Evolutionary conservation across 192 early-diverging fungal species (phyloP), one percentile per base, ranked within the genome.

Genomic region (Podila minutissima): DNA sequence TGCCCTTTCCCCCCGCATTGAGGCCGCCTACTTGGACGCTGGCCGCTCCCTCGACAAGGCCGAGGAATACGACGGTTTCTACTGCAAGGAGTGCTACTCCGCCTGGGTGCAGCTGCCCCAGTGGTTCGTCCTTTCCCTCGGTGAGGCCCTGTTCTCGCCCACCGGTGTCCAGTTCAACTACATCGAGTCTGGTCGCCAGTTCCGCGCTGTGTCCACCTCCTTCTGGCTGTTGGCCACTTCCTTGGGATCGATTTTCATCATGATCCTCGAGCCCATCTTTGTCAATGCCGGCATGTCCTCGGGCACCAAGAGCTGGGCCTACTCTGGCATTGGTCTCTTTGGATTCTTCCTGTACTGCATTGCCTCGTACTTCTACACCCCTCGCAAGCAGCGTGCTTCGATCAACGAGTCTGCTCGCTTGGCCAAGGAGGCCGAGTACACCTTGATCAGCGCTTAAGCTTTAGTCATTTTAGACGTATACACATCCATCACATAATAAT

Each of bases 111-210:
- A 85, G 67, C 41, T 83, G 68, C 74, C 76, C 48, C 88, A 83
- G 28, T 91, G 87, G 75, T 86, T 91, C 70, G 0, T 90, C 50
- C 83, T 91, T 41, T 87, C 90, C 17, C 46, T 84, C 65, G 89
- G 86, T 69, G 91, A 91, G 77, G 74, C 82, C 35, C 60, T 92
- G 10, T 83, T 90, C 66, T 89, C 88, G 32, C 88, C 88, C 69
- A 84, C 83, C 28, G 91, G 90, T 66, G 83, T 91, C 67, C 88
- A 92, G 82, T 89, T 92, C 68, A 84, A 84, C 32, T 92, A 92
- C 84, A 85, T 81, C 32, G 85, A 92, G 69, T 85, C 91, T 59
- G 91, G 91, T 74, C 87, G 84, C 64, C 83, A 85, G 49, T 90
- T 84, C 66, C 89, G 89, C 65, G 85, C 90, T 26, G 82, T 83